Evolutionary conservation across 2,329 filamentous ascomycete species (phyloP), one percentile per base, ranked within the genome.

Genomic region (Aspergillus aculeatinus): DNA sequence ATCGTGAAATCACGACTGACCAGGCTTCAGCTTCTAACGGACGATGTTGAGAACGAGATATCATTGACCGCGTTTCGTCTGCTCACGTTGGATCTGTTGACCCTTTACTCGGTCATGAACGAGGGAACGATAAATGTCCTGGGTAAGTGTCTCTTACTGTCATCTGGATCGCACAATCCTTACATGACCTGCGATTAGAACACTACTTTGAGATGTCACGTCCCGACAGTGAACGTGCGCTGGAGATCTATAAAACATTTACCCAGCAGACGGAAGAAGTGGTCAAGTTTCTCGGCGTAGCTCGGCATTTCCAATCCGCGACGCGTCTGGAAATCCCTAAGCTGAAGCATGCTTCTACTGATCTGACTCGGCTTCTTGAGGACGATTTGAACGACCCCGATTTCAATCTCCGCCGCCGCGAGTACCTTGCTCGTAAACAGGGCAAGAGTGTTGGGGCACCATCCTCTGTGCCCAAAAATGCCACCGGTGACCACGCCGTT

Each of bases 121-220:
- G 92, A 97, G 77, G 95, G 91, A 52, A 91, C 96, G 72, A 99
- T 99, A 78, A 97, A 96, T 76, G 92, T 99, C 61, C 81, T 99
- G 59, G 92, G 94, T 96, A 81, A 65, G 86, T 72, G 9, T 12
- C 19, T 57, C 55, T 33, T 7, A 23, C 14, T 35, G 31, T 25
- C 48, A 11, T 12, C 4, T 33, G 23, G 5, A 44, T 9, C 27
- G 10, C 16, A 48, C 44, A 58, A 44, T 50, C 61, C 61, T 70
- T 48, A 68, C 52, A 14, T 16, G 19, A 55, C 53, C 27, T 10
- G 48, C 25, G 33, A 57, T 23, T 64, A 96, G 92, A 95, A 68
- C 91, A 96, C 76, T 99, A 98, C 77, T 99, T 99, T 70, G 95
- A 99, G 79, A 94, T 99, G 89, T 97, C 95, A 54, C 91, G 91